Conservation (phyloP, 2,329 filamentous ascomycete species). For the Corynespora cassiicola region DNA sequence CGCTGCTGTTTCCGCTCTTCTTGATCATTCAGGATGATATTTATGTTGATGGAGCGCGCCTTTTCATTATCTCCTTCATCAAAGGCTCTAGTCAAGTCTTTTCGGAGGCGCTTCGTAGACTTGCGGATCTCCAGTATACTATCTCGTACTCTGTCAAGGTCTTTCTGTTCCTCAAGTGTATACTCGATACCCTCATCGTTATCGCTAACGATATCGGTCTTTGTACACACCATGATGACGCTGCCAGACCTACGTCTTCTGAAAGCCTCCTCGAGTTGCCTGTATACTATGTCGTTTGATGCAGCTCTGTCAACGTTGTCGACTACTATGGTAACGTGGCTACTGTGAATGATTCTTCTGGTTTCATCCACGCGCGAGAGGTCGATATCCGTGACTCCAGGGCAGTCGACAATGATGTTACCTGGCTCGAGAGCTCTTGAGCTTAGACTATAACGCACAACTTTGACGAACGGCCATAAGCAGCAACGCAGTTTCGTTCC, state of each 20-base stretch:
- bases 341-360: conserved; percentile 17
- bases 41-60: too few relatives aligned
- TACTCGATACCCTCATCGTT: not conserved
- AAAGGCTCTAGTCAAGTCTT: too few relatives aligned
- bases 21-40: too few relatives aligned
- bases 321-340: conserved; percentile 27
- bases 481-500: conserved; percentile 18
- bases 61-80: too few relatives aligned
- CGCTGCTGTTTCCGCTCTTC: too few relatives aligned
- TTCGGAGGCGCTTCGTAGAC: too few relatives aligned
- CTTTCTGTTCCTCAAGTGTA: not conserved
- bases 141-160: too few relatives aligned
- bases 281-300: conserved; percentile 11
- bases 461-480: conserved; percentile 29
- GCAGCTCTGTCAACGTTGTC: conserved; percentile 19
- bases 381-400: conserved; percentile 22
- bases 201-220: conserved; percentile 17
- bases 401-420: conserved; percentile 23
- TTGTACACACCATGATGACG: conserved; percentile 24
- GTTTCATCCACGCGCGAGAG: conserved; percentile 13
- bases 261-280: conserved; percentile 18
- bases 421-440: conserved; percentile 12
- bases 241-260: conserved; percentile 20
- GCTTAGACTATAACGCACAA: conserved; percentile 14
- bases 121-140: too few relatives aligned